Base-by-base conservation (phyloP, 2,329 filamentous ascomycete species). In the Epichloe coenophiala region DNA sequence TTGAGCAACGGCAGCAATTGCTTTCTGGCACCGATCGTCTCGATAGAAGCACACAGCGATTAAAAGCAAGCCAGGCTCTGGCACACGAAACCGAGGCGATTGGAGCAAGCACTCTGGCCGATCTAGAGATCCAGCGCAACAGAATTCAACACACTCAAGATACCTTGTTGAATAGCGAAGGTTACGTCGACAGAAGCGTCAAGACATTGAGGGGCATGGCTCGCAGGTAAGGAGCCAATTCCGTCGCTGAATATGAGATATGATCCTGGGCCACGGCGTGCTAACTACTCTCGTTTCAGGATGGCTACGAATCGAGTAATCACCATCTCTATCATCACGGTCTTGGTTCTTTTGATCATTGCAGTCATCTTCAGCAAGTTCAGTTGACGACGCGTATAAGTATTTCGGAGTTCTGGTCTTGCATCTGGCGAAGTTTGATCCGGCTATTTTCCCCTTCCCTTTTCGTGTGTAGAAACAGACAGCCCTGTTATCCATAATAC, bases 281-380 rank as follows among this genome's bases (percentile, higher is more conserved):
- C 33, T 57, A 44, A 56, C 54, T 23, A 23, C 33, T 52, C n/a
- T 38, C 27, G 48, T n/a, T 54, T 42, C 62, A 98, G 93, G 79
- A 97, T 97, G 93, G 93, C 91, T 81, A 98, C 93, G 64, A 98
- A 98, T 84, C 86, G 89, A 77, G 80, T 98, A 71, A 97, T 98
- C 66, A 98, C 93, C 15, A 90, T 98, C 65, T 85, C 91, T 51
- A 98, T 98, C 62, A 97, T 86, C 58, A 84, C 82, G 8, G 75
- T 86, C 27, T 65, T 86, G 55, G 80, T 86, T 45, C 68, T 86
- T 56, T 74, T 86, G 54, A 86, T 86, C 59, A 65, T 86, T 54
- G 80, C 80, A 36, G 82, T 93, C 51, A 86, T 94, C 63, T 81
- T 83, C 63, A 88, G 83, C 79, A 94, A 93, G 73, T 93, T 94